A percentile compares a stretch with the other conserved stretches of the same genome.
phyloP scores from a whole-genome alignment of 345 rosid genomes.

The Sisymbrium altissimum region DNA sequence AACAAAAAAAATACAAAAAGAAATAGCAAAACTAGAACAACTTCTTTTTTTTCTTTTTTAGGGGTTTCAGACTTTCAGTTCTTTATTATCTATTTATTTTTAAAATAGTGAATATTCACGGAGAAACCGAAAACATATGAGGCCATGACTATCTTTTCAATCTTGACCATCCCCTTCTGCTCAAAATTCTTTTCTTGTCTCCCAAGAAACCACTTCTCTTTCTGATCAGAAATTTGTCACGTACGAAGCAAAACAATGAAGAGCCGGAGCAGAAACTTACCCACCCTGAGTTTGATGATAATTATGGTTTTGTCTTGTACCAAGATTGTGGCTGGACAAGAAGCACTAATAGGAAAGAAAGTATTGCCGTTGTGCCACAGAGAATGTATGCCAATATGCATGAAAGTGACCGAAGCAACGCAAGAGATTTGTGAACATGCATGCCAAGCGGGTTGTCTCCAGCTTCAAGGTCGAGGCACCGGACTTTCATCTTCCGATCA shows the following conservation, averaged over 20 bases:
- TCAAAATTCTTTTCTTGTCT: background rate
- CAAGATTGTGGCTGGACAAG: slow-evolving; percentile 26
- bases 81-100: background rate
- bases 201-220: background rate
- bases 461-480: slow-evolving; percentile 37
- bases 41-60: background rate
- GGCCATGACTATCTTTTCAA: slow-evolving; percentile 13
- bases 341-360: slow-evolving; percentile 32
- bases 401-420: slow-evolving; percentile 25
- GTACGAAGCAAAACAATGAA: slow-evolving; percentile 3
- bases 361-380: slow-evolving; percentile 27
- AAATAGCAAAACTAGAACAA: background rate
- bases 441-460: slow-evolving; percentile 20
- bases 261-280: slow-evolving; percentile 3
- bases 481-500: slow-evolving; percentile 24
- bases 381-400: slow-evolving; percentile 34
- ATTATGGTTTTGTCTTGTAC: slow-evolving; percentile 8
- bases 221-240: no score
- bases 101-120: slow-evolving; percentile 3
- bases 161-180: slow-evolving; percentile 21
- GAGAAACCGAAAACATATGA: background rate
- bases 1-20: no score
- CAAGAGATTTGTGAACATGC: slow-evolving; percentile 9
- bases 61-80: background rate
- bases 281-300: slow-evolving; percentile 26